phyloP scores from a whole-genome alignment of 2,329 filamentous ascomycete species.

The Monilinia polystroma region DNA sequence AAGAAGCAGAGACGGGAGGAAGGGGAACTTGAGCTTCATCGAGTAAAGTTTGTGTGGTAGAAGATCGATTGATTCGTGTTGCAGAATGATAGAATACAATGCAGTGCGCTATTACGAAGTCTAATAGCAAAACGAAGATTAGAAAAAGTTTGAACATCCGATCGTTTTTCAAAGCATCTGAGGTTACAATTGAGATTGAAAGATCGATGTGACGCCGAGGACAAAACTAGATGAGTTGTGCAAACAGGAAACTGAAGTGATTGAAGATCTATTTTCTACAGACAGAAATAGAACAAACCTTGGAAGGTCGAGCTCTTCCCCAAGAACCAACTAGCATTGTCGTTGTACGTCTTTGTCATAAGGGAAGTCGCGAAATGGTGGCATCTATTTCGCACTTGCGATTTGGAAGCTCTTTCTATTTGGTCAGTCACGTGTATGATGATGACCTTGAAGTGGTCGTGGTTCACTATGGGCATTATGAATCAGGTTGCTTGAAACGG shows the following conservation, averaged over 20 bases:
- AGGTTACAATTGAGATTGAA: background rate
- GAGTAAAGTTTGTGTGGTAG: background rate
- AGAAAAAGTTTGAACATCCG: background rate
- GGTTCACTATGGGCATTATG: background rate
- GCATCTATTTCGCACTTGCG: background rate
- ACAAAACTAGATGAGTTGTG: background rate
- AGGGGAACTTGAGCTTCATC: constrained; percentile 15
- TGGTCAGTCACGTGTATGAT: background rate
- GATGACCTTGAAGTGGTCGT: background rate
- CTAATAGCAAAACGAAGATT: background rate
- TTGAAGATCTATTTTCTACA: background rate
- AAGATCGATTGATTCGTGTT: background rate
- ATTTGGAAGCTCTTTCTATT: background rate
- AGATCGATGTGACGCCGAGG: no score
- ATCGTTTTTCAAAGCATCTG: background rate
- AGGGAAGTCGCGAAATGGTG: constrained; percentile 3
- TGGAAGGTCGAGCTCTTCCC: background rate
- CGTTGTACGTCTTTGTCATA: background rate
- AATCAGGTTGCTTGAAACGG: background rate
- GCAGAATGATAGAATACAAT: background rate
- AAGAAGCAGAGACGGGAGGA: constrained; percentile 12
- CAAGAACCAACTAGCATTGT: no score
- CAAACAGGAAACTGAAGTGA: background rate
- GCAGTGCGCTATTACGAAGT: background rate
- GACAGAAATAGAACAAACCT: background rate